Conservation (phyloP, 2,329 filamentous ascomycete genomes). For the Aureobasidium mangrovei region DNA sequence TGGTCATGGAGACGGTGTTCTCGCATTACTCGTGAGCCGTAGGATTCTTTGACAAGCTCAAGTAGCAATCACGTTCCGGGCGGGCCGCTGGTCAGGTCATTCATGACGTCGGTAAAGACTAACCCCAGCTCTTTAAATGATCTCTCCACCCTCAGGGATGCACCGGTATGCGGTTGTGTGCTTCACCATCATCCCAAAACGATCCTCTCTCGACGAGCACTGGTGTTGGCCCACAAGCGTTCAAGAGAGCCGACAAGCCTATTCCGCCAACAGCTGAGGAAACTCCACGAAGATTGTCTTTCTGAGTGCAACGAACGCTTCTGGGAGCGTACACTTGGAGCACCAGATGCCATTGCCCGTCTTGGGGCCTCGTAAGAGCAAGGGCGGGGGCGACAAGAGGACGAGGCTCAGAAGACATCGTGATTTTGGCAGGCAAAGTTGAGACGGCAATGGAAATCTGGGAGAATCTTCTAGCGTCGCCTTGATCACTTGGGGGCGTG, state of each 20-base stretch:
- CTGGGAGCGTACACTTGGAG: not conserved
- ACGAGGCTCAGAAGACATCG: not conserved
- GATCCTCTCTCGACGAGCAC: not conserved
- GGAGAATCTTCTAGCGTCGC: constrained; percentile 11
- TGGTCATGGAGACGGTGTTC: not conserved
- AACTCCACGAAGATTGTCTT: not conserved
- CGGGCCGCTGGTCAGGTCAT: not conserved
- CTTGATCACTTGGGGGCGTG: not conserved
- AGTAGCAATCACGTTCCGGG: not conserved
- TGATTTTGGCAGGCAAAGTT: not conserved
- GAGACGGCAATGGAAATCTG: not conserved
- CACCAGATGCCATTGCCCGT: not conserved
- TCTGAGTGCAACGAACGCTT: not conserved
- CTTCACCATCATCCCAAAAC: constrained; percentile 3
- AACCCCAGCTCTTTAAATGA: not conserved
- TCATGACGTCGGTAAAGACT: not conserved
- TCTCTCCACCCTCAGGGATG: not conserved
- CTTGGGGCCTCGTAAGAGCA: not conserved
- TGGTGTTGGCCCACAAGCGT: not conserved
- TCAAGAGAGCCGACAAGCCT: not conserved
- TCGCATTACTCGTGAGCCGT: not conserved
- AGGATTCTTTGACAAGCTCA: not conserved
- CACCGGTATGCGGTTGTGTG: not conserved
- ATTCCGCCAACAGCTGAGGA: not conserved
- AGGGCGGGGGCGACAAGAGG: not conserved